Evolutionary conservation across 139 green algal species (phyloP), one percentile per base, ranked within the genome.

Genomic region (Mesostigma viride): DNA sequence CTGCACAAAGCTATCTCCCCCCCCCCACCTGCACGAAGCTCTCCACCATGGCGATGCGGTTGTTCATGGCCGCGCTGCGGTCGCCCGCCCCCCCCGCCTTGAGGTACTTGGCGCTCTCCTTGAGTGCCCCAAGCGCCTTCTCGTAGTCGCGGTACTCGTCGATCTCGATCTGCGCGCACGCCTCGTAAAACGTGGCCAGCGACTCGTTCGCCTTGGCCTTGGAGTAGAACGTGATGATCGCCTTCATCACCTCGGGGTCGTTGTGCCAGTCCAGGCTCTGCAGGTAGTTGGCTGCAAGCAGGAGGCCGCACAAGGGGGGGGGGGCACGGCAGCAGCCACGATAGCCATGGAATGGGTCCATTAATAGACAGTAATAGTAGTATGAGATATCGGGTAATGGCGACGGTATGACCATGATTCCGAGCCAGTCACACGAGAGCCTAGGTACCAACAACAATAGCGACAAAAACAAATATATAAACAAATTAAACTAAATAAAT

Each of bases 191-290:
- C n/a, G 67, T 20, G 1, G 76, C 76, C 61, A 93, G 74, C n/a
- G n/a, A 74, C 56, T 86, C 81, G 58, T 76, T 70, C 17, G 80
- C 82, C 67, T 78, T 69, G 27, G 82, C 87, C 78, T 91, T 92
- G 44, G 76, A 85, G 79, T 94, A 94, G 72, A 91, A 92, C 27
- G 40, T 64, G 45, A 91, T 81, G 65, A 91, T 88, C 65, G 82
- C 78, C 64, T 88, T 87, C 69, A 85, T 84, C 36, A 90, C 65
- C 22, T 90, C 78, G 3, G 78, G 68, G 64, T 88, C 60, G 48
- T 71, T 69, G 64, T 85, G 83, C 84, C 86, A 90, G 79, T 88
- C 83, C n/a, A 88, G 74, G 3, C 80, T 90, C 67, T 90, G 85
- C 75, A 94, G 64, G 28, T 76, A 76, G 62, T 76, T 76, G 36